A percentile compares a stretch with the other conserved stretches of the same genome.
phyloP scores from a whole-genome alignment of 2,329 filamentous ascomycete genomes.

The Fusarium paranaense region DNA sequence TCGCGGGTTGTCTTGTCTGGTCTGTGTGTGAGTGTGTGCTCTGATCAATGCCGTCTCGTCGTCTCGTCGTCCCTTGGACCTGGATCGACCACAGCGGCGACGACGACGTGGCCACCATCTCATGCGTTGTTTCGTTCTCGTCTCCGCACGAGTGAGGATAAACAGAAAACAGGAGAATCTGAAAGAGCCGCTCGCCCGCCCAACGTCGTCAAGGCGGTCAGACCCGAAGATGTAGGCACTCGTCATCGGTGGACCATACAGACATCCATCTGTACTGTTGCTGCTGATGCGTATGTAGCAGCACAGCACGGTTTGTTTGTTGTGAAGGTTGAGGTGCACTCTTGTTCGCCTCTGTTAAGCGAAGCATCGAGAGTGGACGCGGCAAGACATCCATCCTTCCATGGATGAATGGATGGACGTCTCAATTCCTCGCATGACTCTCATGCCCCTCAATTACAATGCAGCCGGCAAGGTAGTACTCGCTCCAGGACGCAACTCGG shows the following conservation, averaged over 20 bases:
- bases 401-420: neutral
- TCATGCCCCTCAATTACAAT: neutral
- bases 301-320: neutral
- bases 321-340: neutral
- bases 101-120: constrained; percentile 32
- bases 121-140: constrained; percentile 17
- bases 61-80: constrained; percentile 14
- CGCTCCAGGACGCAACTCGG: neutral
- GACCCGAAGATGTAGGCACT: constrained; percentile 38
- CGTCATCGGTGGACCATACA: constrained; percentile 27
- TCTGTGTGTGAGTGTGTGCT: neutral
- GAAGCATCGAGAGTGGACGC: neutral
- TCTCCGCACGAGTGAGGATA: constrained; percentile 21
- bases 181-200: constrained; percentile 20
- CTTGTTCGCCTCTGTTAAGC: neutral
- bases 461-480: neutral
- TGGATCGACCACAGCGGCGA: constrained; percentile 25
- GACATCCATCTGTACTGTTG: neutral
- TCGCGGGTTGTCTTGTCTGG: neutral
- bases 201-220: constrained; percentile 40
- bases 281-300: neutral
- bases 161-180: constrained; percentile 9
- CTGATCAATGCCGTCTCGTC: constrained; percentile 29
- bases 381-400: neutral
- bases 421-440: neutral